Base-by-base conservation (phyloP, 257 asterid genomes). In the Solanum lignicaule region DNA sequence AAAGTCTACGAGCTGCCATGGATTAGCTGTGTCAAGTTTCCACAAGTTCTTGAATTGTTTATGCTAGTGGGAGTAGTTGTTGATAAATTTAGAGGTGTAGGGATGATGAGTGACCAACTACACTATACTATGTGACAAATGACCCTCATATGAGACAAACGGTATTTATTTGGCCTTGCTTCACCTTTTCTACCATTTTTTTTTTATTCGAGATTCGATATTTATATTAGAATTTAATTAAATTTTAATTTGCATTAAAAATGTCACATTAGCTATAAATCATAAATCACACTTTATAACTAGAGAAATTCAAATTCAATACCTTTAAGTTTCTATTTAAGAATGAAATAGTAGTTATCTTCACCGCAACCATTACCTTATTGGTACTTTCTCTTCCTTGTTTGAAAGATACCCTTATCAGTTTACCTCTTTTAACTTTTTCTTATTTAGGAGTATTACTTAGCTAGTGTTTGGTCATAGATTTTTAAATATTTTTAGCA, bases 1-100 rank as follows among this genome's bases (percentile, higher is more conserved):
- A 92, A 76, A 94, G 66, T 87, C 91, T 92, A 4, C 86, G 90
- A 89, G 94, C 90, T 75, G 96, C 95, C 94, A 92, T 92, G 29
- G 38, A 33, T 9, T 76, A 25, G 84, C 7, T 39, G 84, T 39
- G 66, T 23, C 29, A n/a, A 62, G 71, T 60, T 9, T 60, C 58
- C 10, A 25, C 23, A 39, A 76, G 15, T 76, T 41, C 2, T 78
- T 41, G 65, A 25, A 41, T 39, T 39, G 38, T 3, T 41, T 74
- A 35, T 32, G 7, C 36, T 75, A 75, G 18, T 11, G 33, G 83
- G 58, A 25, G 27, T 25, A 2, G 18, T 20, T 15, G 65, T 27
- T 43, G 66, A 43, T 66, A 66, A 3, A 69, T 39, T 29, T 31
- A 33, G 27, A 33, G 35, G 29, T 76, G 6, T 25, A 43, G 1